Conservation (phyloP, 2,329 filamentous ascomycete species). For the Venturia asperata region DNA sequence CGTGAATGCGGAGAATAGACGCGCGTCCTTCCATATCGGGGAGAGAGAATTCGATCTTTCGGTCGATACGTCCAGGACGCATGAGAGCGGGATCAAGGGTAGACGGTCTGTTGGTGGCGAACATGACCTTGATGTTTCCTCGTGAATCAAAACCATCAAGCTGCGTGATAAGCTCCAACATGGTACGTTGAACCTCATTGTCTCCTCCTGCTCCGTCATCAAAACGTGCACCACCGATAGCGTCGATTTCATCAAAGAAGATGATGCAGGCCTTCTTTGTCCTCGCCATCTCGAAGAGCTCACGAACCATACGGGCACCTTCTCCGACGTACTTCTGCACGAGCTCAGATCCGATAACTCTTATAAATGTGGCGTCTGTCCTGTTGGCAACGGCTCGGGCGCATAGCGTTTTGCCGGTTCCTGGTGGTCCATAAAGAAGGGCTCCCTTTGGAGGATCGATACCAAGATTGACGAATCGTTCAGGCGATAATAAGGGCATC, state of each 20-base stretch:
- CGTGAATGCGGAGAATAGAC: conserved; percentile 96
- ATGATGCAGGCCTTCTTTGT: conserved; percentile 99
- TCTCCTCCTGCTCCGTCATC: conserved; percentile 95
- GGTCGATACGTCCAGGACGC: conserved; percentile 93
- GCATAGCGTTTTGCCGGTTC: conserved; percentile 98
- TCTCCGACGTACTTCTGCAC: conserved; percentile 99
- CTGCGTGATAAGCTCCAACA: conserved; percentile 96
- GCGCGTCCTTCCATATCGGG: conserved; percentile 95
- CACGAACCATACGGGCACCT: conserved; percentile 94
- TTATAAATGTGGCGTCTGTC: conserved; percentile 97
- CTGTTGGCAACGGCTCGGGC: conserved; percentile 94
- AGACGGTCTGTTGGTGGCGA: conserved; percentile 92
- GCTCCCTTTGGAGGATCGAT: conserved; percentile 98
- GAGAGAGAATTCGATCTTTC: conserved; percentile 97
- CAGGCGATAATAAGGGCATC: conserved; percentile 92
- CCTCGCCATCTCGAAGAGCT: conserved; percentile 98
- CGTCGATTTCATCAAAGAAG: conserved; percentile 98
- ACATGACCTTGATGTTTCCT: conserved; percentile 99
- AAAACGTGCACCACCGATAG: conserved; percentile 90
- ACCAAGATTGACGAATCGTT: conserved; percentile 96
- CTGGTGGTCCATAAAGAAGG: conserved; percentile 89
- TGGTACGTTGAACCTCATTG: conserved; percentile 95
- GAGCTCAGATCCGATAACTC: conserved; percentile 94
- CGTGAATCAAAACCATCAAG: conserved; percentile 92
- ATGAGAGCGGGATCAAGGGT: conserved; percentile 95